These are phyloP conservation scores for Diaporthe destruens DNA, from an alignment of 2,329 filamentous ascomycete species.

Conservation along the genomic window DNA sequence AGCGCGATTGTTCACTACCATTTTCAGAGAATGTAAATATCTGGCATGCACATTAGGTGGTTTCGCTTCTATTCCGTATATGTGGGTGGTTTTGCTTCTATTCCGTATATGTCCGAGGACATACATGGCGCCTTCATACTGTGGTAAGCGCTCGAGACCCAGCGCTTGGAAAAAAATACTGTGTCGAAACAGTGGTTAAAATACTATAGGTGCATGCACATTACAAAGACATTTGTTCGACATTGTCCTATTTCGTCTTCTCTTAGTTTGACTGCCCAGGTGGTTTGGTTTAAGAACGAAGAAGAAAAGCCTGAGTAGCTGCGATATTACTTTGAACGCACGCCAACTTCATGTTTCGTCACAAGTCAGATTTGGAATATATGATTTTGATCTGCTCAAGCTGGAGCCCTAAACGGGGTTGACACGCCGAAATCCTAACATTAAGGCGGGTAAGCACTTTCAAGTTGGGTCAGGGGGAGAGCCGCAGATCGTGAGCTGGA, in stretches of 20 bases:
- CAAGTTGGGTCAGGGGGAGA: not conserved
- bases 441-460: constrained; percentile 9
- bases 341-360: not conserved
- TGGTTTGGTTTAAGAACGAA: too few species aligned
- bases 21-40: constrained; percentile 1
- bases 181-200: too few species aligned
- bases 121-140: too few species aligned
- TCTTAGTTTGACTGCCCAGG: too few species aligned
- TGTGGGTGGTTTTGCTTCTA: too few species aligned
- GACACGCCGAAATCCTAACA: not conserved
- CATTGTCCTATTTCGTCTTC: not conserved
- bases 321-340: not conserved
- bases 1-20: not conserved
- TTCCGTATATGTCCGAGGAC: too few species aligned
- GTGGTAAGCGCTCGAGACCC: too few species aligned
- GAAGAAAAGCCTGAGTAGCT: not conserved
- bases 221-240: constrained; percentile 8
- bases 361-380: too few species aligned
- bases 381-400: not conserved
- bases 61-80: too few species aligned
- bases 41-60: not conserved
- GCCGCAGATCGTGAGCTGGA: not conserved
- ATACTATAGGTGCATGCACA: too few species aligned
- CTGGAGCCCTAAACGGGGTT: not conserved
- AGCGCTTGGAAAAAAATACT: too few species aligned